Evolutionary conservation across 2,329 filamentous ascomycete genomes (phyloP), one percentile per base, ranked within the genome.

Genomic region (Paecilomyces variotii): DNA sequence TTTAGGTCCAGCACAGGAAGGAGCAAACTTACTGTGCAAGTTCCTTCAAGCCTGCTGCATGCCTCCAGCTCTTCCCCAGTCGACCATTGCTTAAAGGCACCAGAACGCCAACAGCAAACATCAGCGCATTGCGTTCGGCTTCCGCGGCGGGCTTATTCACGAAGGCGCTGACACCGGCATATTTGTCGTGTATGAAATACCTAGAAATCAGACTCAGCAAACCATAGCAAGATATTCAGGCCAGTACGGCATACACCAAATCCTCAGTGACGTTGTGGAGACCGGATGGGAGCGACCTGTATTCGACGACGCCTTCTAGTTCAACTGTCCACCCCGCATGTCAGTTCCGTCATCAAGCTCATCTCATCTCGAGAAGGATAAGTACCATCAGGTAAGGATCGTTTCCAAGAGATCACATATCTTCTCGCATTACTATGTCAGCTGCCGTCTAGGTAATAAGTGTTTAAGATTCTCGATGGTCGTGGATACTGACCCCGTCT

Each of bases 231-330:
- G n/a, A 14, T 39, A 14, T 12, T 19, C 12, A 24, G 51, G 35
- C 26, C 34, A 49, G 52, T n/a, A 6, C 24, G 25, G 62, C 71
- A 56, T 76, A 84, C 75, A 88, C 80, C 56, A 97, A 80, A 74
- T 99, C 94, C 64, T 92, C 86, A 32, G 87, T 80, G 24, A 97
- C 90, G 59, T 90, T 89, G 76, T 99, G 94, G 55, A 97, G 76
- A 26, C 94, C 94, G 0, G 93, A 97, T 2, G 94, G 94, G 53
- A 99, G 82, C 61, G 91, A 95, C 76, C 97, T 97, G 82, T 91
- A 99, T 76, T 99, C 94, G 68, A 97, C 91, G 26, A 89, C 86
- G 57, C 91, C 91, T 65, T 96, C 90, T 54, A 97, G 83, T 53
- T 80, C 74, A 49, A 84, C 80, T 82, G 59, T 59, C 53, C 56